Evolutionary conservation across 2,329 filamentous ascomycete genomes (phyloP).

Genomic region (Ascochyta koolunga): DNA sequence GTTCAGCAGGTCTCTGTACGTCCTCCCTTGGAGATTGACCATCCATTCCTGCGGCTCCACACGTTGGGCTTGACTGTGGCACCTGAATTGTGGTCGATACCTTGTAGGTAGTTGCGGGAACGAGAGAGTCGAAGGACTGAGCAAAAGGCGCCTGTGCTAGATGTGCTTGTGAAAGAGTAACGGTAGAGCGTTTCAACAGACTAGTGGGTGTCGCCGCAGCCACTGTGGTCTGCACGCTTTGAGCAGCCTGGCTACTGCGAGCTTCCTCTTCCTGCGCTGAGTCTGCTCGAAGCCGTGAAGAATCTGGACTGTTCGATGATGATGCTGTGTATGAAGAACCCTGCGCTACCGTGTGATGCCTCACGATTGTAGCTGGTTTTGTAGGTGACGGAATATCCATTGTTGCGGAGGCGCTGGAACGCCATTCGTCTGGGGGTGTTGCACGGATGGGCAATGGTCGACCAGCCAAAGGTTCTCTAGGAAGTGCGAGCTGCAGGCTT

Average conservation of each 20-base stretch:
- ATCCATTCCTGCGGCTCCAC: background rate
- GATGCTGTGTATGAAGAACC: background rate
- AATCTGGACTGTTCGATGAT: background rate
- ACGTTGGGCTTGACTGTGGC: slow-evolving; percentile 1
- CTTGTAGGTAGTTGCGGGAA: slow-evolving; percentile 17
- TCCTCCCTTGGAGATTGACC: slow-evolving; percentile 2
- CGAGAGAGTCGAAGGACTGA: slow-evolving; percentile 9
- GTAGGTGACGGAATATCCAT: slow-evolving; percentile 31
- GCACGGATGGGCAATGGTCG: slow-evolving; percentile 2
- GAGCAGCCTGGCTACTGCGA: slow-evolving; percentile 12
- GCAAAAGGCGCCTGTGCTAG: background rate
- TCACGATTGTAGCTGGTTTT: background rate
- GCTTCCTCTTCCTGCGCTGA: slow-evolving; percentile 15
- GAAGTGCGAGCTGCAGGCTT: slow-evolving; percentile 22
- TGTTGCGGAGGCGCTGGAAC: slow-evolving; percentile 32
- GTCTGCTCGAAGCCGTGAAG: slow-evolving; percentile 15
- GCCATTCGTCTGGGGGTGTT: slow-evolving; percentile 12
- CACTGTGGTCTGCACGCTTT: background rate
- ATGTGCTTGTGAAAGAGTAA: background rate
- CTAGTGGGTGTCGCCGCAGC: background rate
- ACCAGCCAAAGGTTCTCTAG: slow-evolving; percentile 19
- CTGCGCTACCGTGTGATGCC: background rate
- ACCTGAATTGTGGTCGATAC: slow-evolving; percentile 8
- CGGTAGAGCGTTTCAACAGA: background rate
- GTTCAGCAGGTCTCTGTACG: slow-evolving; percentile 19